phyloP scores from a whole-genome alignment of 768 basidiomycete genomes.

The Porphyrellus cyaneotinctus region DNA sequence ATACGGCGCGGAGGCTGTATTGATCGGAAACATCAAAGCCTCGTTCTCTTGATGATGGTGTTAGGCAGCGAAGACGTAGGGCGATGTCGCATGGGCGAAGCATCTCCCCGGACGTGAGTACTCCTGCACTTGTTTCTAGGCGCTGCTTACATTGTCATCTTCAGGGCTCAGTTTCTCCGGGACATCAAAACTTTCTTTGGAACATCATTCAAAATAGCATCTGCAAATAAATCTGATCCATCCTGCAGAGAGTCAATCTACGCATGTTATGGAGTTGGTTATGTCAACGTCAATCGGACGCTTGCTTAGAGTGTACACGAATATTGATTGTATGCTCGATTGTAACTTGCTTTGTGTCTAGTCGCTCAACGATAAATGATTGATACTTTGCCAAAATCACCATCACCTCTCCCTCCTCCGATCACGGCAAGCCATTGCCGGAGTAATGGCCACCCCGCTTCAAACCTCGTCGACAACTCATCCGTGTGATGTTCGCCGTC shows the following conservation, averaged over 20 bases:
- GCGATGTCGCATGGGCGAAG: conserved; percentile 79
- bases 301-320: conserved; percentile 44
- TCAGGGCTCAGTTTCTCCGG: conserved; percentile 85
- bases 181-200: conserved; percentile 83
- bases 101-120: conserved; percentile 77
- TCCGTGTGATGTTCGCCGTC: conserved; percentile 93
- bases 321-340: background rate
- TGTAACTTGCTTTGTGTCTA: background rate
- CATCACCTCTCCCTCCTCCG: conserved; percentile 59
- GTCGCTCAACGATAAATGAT: conserved; percentile 67
- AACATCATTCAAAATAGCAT: conserved; percentile 86
- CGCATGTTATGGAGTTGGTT: conserved; percentile 91
- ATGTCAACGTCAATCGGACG: conserved; percentile 81
- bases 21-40: conserved; percentile 81
- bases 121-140: background rate
- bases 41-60: conserved; percentile 87
- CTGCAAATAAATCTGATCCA: conserved; percentile 50
- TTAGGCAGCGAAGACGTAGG: conserved; percentile 98
- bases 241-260: conserved; percentile 63
- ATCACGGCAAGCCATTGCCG: conserved; percentile 64
- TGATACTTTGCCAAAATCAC: conserved; percentile 69
- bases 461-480: conserved; percentile 79
- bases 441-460: conserved; percentile 78
- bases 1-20: conserved; percentile 84
- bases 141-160: conserved; percentile 4